These are phyloP conservation scores for Fagopyrum tataricum DNA, from an alignment of 148 eudicot genomes.

Conservation along the genomic window DNA sequence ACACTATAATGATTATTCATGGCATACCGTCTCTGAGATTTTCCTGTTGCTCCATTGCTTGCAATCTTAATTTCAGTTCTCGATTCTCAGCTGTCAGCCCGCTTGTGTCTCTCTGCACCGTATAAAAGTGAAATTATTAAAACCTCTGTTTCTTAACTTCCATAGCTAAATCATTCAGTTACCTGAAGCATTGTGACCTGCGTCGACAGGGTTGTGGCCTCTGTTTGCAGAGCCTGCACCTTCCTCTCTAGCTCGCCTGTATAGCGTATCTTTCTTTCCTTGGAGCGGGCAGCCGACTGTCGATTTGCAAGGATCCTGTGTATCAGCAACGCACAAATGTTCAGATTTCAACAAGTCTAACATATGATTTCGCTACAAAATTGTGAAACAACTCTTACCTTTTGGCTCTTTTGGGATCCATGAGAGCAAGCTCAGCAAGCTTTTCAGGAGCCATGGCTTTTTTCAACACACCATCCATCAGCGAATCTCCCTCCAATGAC, in stretches of 20 bases:
- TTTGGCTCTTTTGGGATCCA: conserved; percentile 89
- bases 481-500: conserved; percentile 45
- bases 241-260: conserved; percentile 89
- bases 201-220: conserved; percentile 91
- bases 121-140: too few relatives aligned
- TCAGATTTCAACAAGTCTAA: too few relatives aligned
- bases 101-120: conserved; percentile 4
- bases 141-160: background rate
- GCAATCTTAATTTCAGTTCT: conserved; percentile 22
- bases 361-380: too few relatives aligned
- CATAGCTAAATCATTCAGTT: background rate
- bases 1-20: too few relatives aligned
- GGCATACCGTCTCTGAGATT: conserved; percentile 7
- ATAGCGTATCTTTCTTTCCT: conserved; percentile 77
- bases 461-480: conserved; percentile 40
- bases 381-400: conserved; percentile 31
- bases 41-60: conserved; percentile 18
- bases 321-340: background rate
- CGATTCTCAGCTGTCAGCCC: conserved; percentile 6
- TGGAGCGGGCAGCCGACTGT: conserved; percentile 93
- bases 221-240: conserved; percentile 83
- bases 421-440: conserved; percentile 72
- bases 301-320: conserved; percentile 89
- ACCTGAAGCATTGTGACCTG: conserved; percentile 63
- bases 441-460: conserved; percentile 69